Evolutionary conservation across 345 rosid genomes (phyloP).

Genomic region (Ricinus communis): DNA sequence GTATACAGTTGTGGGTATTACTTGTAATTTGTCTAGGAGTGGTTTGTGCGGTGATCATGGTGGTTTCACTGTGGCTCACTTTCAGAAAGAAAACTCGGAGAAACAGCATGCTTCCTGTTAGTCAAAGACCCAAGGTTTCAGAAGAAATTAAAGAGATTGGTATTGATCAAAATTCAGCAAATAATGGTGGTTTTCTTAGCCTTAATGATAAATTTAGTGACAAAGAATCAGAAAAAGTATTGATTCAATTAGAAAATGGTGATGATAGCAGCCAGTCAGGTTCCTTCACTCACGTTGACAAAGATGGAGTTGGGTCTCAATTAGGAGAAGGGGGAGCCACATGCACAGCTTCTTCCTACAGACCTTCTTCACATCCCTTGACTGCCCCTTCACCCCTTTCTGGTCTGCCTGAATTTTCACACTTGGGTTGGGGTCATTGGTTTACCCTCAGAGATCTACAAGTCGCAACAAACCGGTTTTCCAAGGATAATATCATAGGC

Average conservation of each 20-base stretch:
- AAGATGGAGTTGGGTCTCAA: constrained; percentile 46
- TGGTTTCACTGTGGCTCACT: constrained; percentile 68
- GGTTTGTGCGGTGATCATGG: constrained; percentile 50
- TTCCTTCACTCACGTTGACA: constrained; percentile 53
- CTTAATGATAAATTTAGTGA: constrained; percentile 58
- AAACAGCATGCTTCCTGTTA: constrained; percentile 48
- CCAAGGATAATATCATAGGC: constrained; percentile 82
- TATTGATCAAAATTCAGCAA: constrained; percentile 74
- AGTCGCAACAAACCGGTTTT: constrained; percentile 69
- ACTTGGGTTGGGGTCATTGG: constrained; percentile 98
- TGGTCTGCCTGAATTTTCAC: constrained; percentile 84
- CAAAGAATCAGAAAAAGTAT: constrained; percentile 60
- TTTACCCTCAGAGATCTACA: constrained; percentile 92
- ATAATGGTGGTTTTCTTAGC: constrained; percentile 38
- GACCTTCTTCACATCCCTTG: constrained; percentile 53
- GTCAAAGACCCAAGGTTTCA: constrained; percentile 44
- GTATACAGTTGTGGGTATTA: constrained; percentile 71
- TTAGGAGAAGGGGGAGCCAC: constrained; percentile 44
- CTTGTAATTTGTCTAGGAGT: constrained; percentile 60
- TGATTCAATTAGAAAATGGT: constrained; percentile 51
- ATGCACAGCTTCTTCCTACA: constrained; percentile 29
- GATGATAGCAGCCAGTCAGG: constrained; percentile 55
- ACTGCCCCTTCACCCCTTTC: constrained; percentile 74
- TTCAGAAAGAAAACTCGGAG: constrained; percentile 67
- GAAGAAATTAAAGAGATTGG: constrained; percentile 90